Base-by-base conservation (phyloP, 1,284 basidiomycete genomes). In the Apiotrichum gracile region DNA sequence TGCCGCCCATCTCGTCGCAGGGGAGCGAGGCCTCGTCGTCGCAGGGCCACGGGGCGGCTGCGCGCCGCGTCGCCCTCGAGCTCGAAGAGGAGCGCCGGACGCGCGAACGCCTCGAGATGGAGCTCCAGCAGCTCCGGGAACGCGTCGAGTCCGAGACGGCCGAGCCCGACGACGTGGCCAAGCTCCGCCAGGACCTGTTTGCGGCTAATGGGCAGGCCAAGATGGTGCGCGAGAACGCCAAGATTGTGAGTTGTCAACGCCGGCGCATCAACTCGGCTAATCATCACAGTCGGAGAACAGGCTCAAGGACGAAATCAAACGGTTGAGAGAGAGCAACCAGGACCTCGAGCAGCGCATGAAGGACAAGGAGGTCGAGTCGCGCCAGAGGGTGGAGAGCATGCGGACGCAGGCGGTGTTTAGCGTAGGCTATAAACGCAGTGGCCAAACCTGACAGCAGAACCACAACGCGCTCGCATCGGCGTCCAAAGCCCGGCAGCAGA, bases 301-400 rank as follows among this genome's bases (percentile, higher is more conserved):
- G 37, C 44, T 67, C 9, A 49, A 57, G 31, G 43, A 51, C 16
- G 52, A 65, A 37, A 51, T 72, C 4, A 59, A 55, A 19, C 54
- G 53, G 48, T 47, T 67, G 7, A 50, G 55, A 38, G 26, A 47
- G 7, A 37, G 59, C 17, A 49, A 65, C 4, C 57, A 58, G 0
- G 64, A 70, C 19, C 61, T 66, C 54, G 66, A 69, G 31, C 47
- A 31, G n/a, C 55, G 61, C 31, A 58, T 68, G 33, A 58, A 60
- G 16, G 58, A 61, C 10, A 61, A 55, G 21, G 69, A 68, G 37
- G 54, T 50, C n/a, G 67, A 70, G 27, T 52, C 54, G 4, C 60
- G 55, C 35, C 55, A 63, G 25, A 53, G 86, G 35, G 35, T 73
- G 12, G 69, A 73, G 43, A 70, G 63, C 51, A 57, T 70, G 25